Evolutionary conservation across 148 eudicot genomes (phyloP), one percentile per base, ranked within the genome.

Genomic region (Dysphania ambrosioides): DNA sequence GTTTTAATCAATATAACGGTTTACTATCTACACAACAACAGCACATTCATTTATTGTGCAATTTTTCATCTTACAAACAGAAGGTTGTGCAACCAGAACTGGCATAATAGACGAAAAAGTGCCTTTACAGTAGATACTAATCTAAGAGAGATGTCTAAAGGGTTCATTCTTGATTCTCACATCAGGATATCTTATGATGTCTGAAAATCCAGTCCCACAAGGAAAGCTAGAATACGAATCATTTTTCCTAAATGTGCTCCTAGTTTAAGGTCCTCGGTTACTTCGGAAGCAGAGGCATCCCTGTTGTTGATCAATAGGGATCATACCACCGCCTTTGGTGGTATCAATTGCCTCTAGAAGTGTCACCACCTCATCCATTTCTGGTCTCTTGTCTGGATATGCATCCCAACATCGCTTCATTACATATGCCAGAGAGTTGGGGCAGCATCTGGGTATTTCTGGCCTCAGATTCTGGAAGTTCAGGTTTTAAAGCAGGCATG

Each of bases 351-450:
- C 92, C 80, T 90, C 97, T 80, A 89, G 72, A 85, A 92, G 67
- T 9, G 87, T 36, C 31, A 92, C 97, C 30, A 84, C 97, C 75
- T 89, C 97, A 35, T 90, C 89, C 97, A 90, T 92, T 80, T 92
- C 94, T 5, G 97, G 97, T 75, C 97, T 83, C 87, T 83, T 92
- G 83, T 92, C 94, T 3, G 97, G 89, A 80, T 86, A 90, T 8
- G 90, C 90, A 74, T 90, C 95, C 97, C 97, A 92, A 70, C 97
- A 92, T 56, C 93, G 83, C 83, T 87, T 92, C 97, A 92, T 92
- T 71, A 92, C 91, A 72, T 83, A 83, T 11, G 93, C 90, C 64
- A 92, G 76, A 68, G 97, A 78, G 68, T 88, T 87, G 9, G 97
- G 97, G 70, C 97, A 92, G 64, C 97, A 92, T n/a, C 97, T 82